These are phyloP conservation scores for Scytalidium lignicola DNA, from an alignment of 2,329 filamentous ascomycete species.

Conservation along the genomic window DNA sequence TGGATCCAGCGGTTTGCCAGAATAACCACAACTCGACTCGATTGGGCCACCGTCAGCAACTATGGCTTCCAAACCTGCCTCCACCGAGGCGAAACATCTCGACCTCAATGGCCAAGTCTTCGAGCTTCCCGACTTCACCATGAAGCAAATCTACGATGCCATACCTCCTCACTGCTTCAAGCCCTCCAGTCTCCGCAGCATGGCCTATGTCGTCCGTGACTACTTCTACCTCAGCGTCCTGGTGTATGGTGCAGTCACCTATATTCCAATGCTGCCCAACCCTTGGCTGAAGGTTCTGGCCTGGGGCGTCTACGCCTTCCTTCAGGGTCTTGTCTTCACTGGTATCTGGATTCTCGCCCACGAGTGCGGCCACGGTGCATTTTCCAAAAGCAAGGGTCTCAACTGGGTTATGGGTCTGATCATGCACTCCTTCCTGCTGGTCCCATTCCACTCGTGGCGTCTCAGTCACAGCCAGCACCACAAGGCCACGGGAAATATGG, in stretches of 20 bases:
- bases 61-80: constrained; percentile 57
- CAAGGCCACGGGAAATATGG: constrained; percentile 61
- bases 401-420: constrained; percentile 62
- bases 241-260: constrained; percentile 43
- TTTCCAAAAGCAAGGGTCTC: constrained; percentile 50
- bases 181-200: constrained; percentile 47
- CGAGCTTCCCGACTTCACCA: constrained; percentile 28
- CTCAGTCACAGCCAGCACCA: constrained; percentile 67
- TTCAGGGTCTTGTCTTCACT: constrained; percentile 62
- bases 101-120: constrained; percentile 29
- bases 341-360: constrained; percentile 70
- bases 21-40: too few relatives aligned
- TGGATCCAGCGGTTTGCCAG: too few relatives aligned
- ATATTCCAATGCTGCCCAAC: constrained; percentile 47
- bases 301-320: constrained; percentile 57
- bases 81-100: constrained; percentile 34
- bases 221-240: constrained; percentile 44
- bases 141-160: constrained; percentile 35
- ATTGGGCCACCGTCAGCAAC: constrained; percentile 32
- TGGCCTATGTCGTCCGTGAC: constrained; percentile 56
- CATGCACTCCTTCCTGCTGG: constrained; percentile 60
- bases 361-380: constrained; percentile 67
- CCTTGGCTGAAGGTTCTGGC: constrained; percentile 40
- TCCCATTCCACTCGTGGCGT: constrained; percentile 71
- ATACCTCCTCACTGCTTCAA: constrained; percentile 61